Percentiles rank a stretch among this genome's conserved stretches.
phyloP scores from a whole-genome alignment of 495 filamentous ascomycete genomes.

The Cairneyella variabilis region DNA sequence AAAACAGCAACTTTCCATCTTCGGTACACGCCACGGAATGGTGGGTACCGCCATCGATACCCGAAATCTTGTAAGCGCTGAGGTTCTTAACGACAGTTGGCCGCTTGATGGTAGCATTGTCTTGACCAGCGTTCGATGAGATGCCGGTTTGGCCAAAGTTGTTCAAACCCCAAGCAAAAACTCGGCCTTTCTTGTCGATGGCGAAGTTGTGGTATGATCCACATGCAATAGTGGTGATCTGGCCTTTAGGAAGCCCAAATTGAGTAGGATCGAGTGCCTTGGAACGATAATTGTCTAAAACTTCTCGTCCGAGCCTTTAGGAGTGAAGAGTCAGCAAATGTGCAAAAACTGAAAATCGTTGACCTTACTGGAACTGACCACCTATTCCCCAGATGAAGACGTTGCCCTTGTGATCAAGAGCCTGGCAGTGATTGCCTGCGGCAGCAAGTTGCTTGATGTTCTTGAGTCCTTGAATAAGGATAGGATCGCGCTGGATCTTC shows the following conservation, averaged over 20 bases:
- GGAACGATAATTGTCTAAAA: conserved; percentile 47
- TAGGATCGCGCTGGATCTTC: conserved; percentile 30
- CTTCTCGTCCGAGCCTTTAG: conserved; percentile 63
- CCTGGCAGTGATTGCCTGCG: conserved; percentile 69
- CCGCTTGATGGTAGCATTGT: conserved; percentile 48
- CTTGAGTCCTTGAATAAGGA: conserved; percentile 47
- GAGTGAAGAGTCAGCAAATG: too few relatives aligned
- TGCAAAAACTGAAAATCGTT: too few relatives aligned
- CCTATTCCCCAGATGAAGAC: conserved; percentile 70
- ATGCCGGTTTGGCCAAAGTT: conserved; percentile 76
- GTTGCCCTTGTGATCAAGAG: conserved; percentile 58
- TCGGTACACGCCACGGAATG: conserved; percentile 1
- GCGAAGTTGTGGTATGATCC: conserved; percentile 73
- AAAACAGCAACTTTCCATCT: conserved; percentile 32
- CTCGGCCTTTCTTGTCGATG: conserved; percentile 64
- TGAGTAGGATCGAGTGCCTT: conserved; percentile 54
- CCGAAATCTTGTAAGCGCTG: conserved; percentile 40
- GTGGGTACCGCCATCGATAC: conserved; percentile 47
- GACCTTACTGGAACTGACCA: conserved; percentile 68
- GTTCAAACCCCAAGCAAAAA: conserved; percentile 85
- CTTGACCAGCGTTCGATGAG: conserved; percentile 42
- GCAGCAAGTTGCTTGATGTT: conserved; percentile 57
- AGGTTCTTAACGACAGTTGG: conserved; percentile 56
- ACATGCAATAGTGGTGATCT: conserved; percentile 42
- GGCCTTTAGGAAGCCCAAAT: conserved; percentile 63